Percentiles rank a stretch among this genome's conserved stretches.
These are phyloP conservation scores for Pseudopithomyces maydicus DNA, from an alignment of 2,329 filamentous ascomycete genomes.

Conservation along the genomic window DNA sequence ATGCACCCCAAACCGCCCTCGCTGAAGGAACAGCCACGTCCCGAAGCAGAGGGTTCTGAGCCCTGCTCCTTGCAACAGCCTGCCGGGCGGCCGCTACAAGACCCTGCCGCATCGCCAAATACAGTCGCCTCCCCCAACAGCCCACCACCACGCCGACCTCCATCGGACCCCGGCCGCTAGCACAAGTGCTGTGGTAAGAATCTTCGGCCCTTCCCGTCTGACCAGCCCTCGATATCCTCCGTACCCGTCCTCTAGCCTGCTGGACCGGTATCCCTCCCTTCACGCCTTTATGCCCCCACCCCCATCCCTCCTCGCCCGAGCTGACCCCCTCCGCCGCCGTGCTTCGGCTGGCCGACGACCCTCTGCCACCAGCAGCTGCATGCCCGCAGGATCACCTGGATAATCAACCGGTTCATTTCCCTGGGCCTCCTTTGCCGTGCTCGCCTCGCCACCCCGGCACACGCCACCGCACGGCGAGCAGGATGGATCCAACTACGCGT, in stretches of 20 bases:
- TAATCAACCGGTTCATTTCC: constrained; percentile 21
- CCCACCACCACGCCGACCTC: too few species aligned
- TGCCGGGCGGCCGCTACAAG: too few species aligned
- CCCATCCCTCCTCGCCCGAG: neutral
- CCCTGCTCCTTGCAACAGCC: neutral
- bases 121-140: neutral
- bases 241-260: neutral
- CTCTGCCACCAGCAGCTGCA: neutral
- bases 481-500: neutral
- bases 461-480: neutral
- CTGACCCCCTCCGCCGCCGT: neutral
- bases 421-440: neutral
- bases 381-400: constrained; percentile 8
- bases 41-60: constrained; percentile 11
- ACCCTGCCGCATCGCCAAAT: too few species aligned
- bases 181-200: neutral
- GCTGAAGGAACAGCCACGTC: constrained; percentile 3
- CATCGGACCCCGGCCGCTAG: neutral
- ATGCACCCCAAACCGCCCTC: neutral
- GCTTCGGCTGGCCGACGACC: constrained; percentile 4
- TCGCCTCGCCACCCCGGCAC: constrained; percentile 5
- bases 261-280: too few species aligned
- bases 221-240: neutral
- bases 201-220: constrained; percentile 6
- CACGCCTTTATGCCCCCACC: too few species aligned